Conservation (phyloP, 2,329 filamentous ascomycete genomes). For the Epichloe baconii region DNA sequence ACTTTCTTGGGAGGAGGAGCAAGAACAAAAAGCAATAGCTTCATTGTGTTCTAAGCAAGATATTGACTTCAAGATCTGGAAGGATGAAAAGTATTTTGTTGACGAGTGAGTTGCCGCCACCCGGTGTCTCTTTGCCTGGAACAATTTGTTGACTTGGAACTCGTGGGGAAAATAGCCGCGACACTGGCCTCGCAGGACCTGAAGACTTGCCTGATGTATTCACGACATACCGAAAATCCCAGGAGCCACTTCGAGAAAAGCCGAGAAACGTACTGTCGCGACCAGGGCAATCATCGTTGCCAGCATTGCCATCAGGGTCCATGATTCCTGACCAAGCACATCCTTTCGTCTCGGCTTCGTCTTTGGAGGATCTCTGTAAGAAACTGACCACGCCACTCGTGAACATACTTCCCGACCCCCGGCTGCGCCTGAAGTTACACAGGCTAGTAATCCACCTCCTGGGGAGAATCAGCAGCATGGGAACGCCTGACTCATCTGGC, state of each 20-base stretch:
- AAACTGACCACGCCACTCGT: conserved; percentile 46
- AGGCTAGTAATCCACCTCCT: conserved; percentile 50
- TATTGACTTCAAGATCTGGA: conserved; percentile 51
- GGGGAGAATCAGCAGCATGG: conserved; percentile 54
- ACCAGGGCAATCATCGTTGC: conserved; percentile 38
- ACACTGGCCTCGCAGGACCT: conserved; percentile 44
- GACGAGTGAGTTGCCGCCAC: conserved; percentile 50
- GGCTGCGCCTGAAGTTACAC: conserved; percentile 34
- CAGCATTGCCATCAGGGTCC: conserved; percentile 36
- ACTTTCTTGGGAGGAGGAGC: conserved; percentile 54
- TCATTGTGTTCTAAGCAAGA: conserved; percentile 36
- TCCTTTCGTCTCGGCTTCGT: conserved; percentile 51
- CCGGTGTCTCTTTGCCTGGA: neutral
- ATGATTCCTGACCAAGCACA: conserved; percentile 42
- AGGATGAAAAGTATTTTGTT: conserved; percentile 66
- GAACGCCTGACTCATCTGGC: conserved; percentile 49
- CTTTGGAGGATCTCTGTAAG: conserved; percentile 36
- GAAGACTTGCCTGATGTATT: conserved; percentile 60
- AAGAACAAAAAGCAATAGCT: conserved; percentile 46
- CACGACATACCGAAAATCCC: conserved; percentile 58
- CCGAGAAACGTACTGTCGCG: conserved; percentile 44
- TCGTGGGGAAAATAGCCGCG: conserved; percentile 36
- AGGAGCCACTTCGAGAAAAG: conserved; percentile 55
- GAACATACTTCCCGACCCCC: conserved; percentile 39
- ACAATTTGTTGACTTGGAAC: neutral